Evolutionary conservation across 1,284 basidiomycete species (phyloP), one percentile per base, ranked within the genome.

Genomic region (Golubevia pallescens): DNA sequence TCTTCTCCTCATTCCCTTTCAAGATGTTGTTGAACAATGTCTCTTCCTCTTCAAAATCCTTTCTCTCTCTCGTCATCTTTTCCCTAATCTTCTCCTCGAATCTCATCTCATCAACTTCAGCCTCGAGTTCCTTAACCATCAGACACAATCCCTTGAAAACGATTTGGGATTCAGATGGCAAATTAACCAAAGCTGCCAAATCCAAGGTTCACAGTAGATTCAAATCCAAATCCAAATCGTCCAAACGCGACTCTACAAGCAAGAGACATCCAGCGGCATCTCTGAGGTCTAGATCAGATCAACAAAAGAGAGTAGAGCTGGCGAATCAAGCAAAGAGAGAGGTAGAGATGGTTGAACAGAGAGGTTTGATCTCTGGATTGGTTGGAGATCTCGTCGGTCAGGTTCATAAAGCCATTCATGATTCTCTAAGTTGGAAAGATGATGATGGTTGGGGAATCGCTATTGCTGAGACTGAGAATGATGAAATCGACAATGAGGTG

Each of bases 401-500:
- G 10, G 42, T 16, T 10, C 42, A 48, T 16, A 13, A 10, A 13
- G 42, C 42, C 42, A 10, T 48, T 48, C 42, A 48, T 16, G 42
- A 48, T 48, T 48, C 42, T 48, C 42, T 48, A 10, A 48, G 42
- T 48, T 48, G 42, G 42, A 48, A 16, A 16, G 42, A 48, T 48
- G 42, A 48, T 48, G n/a, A 57, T 28, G 24, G 32, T 16, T 63
- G 54, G 54, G 62, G 62, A 19, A 23, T 63, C 5, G 53, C 53
- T 51, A 38, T 58, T 3, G 62, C 62, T 5, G 52, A 48, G 14
- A 63, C 62, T 48, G 52, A 51, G 56, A 73, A 77, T 66, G 67
- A 73, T 42, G 61, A 68, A 42, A 67, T 68, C 1, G 74, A 78
- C 65, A 78, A 75, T 63, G 76, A 78, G 62, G 62, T 63, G 16